Conservation (phyloP, 139 green algal genomes). For the Chlamydomonas sp. region DNA sequence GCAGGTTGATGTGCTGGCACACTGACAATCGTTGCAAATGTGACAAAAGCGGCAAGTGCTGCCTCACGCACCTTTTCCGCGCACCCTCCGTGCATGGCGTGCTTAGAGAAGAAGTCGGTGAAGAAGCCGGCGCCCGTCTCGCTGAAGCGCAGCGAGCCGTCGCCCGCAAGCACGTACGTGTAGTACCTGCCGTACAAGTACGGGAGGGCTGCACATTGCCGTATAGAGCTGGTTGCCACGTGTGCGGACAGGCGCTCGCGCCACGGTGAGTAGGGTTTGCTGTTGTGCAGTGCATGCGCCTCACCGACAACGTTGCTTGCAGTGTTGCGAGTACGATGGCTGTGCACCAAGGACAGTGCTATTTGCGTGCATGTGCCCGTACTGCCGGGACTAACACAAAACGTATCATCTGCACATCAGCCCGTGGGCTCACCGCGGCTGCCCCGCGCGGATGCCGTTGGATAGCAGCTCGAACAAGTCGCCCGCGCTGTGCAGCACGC, state of each 20-base stretch:
- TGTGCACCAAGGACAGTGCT: neutral
- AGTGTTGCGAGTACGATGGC: neutral
- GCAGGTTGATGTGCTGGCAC: neutral
- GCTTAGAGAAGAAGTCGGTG: conserved; percentile 47
- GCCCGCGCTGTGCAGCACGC: neutral
- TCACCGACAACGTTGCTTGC: neutral
- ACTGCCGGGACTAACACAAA: neutral
- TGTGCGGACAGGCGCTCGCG: too few species aligned
- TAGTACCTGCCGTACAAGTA: conserved; percentile 1
- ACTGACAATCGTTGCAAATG: neutral
- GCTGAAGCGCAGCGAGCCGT: conserved; percentile 42
- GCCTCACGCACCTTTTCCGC: conserved; percentile 37
- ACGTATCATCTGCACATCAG: neutral
- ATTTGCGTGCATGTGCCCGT: too few species aligned
- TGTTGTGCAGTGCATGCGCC: too few species aligned
- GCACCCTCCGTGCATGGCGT: conserved; percentile 51
- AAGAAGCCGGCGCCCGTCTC: conserved; percentile 50
- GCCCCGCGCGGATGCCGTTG: neutral
- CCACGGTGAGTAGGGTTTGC: too few species aligned
- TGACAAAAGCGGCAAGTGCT: neutral
- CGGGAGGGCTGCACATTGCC: too few species aligned
- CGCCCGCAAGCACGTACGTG: conserved; percentile 1
- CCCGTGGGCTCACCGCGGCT: neutral
- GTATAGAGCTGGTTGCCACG: too few species aligned
- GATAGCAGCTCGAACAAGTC: neutral